phyloP scores from a whole-genome alignment of 2,329 filamentous ascomycete species.

The Trichoderma simmonsii region DNA sequence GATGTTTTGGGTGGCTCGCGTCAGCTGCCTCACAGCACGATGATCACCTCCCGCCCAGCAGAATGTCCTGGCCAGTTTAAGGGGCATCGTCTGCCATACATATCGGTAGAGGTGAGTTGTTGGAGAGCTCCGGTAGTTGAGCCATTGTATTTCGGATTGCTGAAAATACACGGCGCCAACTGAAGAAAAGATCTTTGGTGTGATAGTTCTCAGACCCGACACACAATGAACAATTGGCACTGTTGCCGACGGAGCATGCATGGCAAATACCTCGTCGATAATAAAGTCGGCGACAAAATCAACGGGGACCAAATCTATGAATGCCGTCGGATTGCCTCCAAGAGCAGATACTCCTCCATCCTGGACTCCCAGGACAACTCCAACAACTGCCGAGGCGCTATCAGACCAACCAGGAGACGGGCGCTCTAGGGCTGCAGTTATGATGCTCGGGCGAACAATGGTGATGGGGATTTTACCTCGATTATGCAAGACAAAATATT shows the following conservation, averaged over 20 bases:
- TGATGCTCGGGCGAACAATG: background rate
- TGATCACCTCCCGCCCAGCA: background rate
- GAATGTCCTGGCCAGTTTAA: background rate
- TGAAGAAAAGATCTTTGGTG: background rate
- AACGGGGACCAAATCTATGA: background rate
- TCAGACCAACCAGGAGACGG: background rate
- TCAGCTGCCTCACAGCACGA: background rate
- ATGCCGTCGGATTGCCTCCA: background rate
- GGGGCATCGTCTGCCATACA: background rate
- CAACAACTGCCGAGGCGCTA: background rate
- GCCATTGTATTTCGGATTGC: background rate
- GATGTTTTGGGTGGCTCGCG: background rate
- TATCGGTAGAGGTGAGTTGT: background rate
- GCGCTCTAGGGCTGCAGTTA: background rate
- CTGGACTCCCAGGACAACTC: background rate
- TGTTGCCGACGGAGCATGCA: background rate
- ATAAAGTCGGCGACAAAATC: background rate
- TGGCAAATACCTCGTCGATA: background rate
- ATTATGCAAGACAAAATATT: background rate
- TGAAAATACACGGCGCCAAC: background rate
- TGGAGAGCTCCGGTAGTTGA: background rate
- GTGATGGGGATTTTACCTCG: background rate
- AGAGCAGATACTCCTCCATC: background rate
- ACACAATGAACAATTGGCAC: background rate
- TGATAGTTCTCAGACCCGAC: background rate